These are phyloP conservation scores for Hortiboletus flavorubellus DNA, from an alignment of 768 basidiomycete genomes.

Conservation along the genomic window DNA sequence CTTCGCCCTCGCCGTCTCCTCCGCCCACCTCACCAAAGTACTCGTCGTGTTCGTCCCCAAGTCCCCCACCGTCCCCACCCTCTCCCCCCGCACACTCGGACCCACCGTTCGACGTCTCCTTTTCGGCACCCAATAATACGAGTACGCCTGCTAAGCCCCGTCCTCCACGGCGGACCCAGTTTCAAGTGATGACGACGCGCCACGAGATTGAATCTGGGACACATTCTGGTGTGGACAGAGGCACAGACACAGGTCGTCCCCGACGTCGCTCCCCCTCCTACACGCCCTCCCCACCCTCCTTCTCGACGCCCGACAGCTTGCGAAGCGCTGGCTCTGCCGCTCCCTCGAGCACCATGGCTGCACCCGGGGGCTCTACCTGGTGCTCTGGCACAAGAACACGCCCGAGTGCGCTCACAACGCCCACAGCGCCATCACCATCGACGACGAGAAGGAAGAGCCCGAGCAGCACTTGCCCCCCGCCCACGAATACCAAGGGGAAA, in stretches of 20 bases:
- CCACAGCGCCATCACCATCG: no score
- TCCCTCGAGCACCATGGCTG: not conserved
- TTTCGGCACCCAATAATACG: constrained; percentile 23
- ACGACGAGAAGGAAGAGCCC: not conserved
- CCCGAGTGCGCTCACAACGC: not conserved
- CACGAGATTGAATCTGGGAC: not conserved
- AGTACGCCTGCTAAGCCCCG: constrained; percentile 29
- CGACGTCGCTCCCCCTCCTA: constrained; percentile 14
- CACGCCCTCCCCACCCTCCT: constrained; percentile 18
- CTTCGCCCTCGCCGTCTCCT: not conserved
- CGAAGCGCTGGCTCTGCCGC: not conserved
- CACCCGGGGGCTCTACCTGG: no score
- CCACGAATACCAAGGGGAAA: not conserved
- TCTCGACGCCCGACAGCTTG: constrained; percentile 1
- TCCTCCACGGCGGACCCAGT: not conserved
- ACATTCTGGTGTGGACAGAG: not conserved
- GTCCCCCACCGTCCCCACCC: constrained; percentile 7
- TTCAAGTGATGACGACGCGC: not conserved
- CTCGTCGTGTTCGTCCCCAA: not conserved
- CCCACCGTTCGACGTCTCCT: constrained; percentile 22
- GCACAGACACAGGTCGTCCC: no score
- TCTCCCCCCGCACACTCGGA: constrained; percentile 9
- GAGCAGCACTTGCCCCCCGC: not conserved
- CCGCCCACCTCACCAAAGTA: not conserved
- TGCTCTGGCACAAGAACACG: not conserved